Evolutionary conservation across 2,329 filamentous ascomycete genomes (phyloP).

Genomic region (Talaromyces islandicus): DNA sequence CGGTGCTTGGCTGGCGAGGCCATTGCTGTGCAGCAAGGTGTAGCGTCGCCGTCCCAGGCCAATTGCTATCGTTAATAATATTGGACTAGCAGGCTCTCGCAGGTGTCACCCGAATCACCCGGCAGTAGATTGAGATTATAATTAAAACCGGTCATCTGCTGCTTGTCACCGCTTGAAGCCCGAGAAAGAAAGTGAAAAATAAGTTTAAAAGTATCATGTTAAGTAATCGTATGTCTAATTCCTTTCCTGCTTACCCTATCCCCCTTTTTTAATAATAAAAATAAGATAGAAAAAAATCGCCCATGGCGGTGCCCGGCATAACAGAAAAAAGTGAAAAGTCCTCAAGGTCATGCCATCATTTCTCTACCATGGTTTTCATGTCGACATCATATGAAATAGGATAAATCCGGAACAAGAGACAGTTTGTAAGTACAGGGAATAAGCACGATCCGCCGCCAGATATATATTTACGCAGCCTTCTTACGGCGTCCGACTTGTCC

Average conservation of each 20-base stretch:
- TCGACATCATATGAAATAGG: not conserved
- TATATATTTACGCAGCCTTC: conserved; percentile 54
- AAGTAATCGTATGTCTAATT: not conserved
- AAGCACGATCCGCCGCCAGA: not conserved
- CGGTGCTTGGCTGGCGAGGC: not conserved
- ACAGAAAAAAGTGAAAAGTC: not conserved
- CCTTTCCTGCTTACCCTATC: not conserved
- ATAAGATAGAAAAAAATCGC: conserved; percentile 1
- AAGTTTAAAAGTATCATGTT: not conserved
- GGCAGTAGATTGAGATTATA: not conserved
- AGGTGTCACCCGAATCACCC: not conserved
- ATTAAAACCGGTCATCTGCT: not conserved
- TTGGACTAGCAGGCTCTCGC: not conserved
- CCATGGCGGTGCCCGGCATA: not conserved
- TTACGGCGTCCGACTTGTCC: conserved; percentile 98
- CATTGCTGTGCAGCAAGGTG: not conserved
- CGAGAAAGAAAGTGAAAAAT: not conserved
- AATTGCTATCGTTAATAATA: not conserved
- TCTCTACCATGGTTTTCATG: conserved; percentile 12
- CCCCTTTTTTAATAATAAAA: not conserved
- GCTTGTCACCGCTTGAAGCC: not conserved
- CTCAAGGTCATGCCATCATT: not conserved
- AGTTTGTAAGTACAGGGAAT: not conserved
- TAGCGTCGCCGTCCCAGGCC: not conserved
- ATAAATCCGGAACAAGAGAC: not conserved